Base-by-base conservation (phyloP, 2,329 filamentous ascomycete species). In the Didymella pomorum region DNA sequence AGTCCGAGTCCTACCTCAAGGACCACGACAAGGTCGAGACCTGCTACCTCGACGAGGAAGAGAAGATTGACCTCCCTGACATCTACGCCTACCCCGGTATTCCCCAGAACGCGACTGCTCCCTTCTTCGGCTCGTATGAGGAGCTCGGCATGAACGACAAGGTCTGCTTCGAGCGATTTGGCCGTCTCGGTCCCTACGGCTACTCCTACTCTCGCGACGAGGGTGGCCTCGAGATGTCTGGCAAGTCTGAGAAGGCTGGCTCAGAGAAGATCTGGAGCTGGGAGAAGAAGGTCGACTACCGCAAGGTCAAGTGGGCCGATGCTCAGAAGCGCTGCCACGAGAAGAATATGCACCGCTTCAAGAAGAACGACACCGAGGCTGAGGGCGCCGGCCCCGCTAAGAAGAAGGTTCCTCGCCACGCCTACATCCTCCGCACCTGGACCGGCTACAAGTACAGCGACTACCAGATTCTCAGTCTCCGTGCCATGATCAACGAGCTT, bases 401-500 rank as follows among this genome's bases (percentile, higher is more conserved):
- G 73, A 77, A 79, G 71, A 75, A 72, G 59, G 70, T 81, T 7
- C 75, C 83, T 9, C 85, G 91, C 31, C 93, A 92, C n/a, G 93
- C 93, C 1, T 85, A 96, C 41, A 87, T 97, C 4, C 83, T 97
- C 35, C 87, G 93, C 42, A 89, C 89, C 59, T 97, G 91, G 90
- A 90, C 93, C 59, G 90, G 90, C 62, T 95, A 90, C 70, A 77
- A 86, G 43, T 97, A 92, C 84, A 86, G 84, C 16, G 86, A 90
- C 53, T 89, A 96, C 67, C 90, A 95, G 72, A 86, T 94, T 43
- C 86, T 93, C 71, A 90, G 92, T 66, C 78, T 97, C 33, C 89
- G 93, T 28, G 89, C 93, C 29, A 86, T 97, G 77, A 92, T 97
- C 70, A 86, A 89, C 21, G 93, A 97, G 75, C 81, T 96, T 11